Evolutionary conservation across 2,329 filamentous ascomycete species (phyloP).

Genomic region (Aphanoascus verrucosus): DNA sequence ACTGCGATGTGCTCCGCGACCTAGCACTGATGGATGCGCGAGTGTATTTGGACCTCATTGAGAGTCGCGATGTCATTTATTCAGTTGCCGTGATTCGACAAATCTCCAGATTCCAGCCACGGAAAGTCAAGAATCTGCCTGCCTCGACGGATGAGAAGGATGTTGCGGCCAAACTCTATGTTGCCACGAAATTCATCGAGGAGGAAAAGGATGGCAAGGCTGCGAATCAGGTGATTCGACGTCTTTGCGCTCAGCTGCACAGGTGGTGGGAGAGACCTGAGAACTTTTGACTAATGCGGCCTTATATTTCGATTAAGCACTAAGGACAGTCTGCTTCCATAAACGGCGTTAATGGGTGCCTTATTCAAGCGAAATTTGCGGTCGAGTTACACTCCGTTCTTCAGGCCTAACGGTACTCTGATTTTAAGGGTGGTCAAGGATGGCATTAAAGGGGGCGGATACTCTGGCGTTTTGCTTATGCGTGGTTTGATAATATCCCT

Average conservation of each 20-base stretch:
- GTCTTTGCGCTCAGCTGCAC: conserved; percentile 57
- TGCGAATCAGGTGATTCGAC: conserved; percentile 62
- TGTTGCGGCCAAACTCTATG: conserved; percentile 54
- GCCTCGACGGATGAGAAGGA: conserved; percentile 55
- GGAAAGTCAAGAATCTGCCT: conserved; percentile 46
- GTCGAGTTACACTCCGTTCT: not conserved
- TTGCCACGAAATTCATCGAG: conserved; percentile 59
- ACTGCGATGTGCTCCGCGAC: conserved; percentile 49
- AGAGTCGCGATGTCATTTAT: conserved; percentile 85
- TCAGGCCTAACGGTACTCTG: not conserved
- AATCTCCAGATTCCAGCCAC: conserved; percentile 46
- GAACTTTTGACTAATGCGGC: conserved; percentile 9
- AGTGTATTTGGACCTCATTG: conserved; percentile 62
- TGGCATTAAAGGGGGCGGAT: not conserved
- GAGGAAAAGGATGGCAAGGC: conserved; percentile 56
- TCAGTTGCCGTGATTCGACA: conserved; percentile 73
- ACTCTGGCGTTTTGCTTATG: not conserved
- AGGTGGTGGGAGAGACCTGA: conserved; percentile 39
- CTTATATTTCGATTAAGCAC: not conserved
- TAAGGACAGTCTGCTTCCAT: no score
- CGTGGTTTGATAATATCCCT: not conserved
- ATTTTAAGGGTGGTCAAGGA: not conserved
- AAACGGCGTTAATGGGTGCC: no score
- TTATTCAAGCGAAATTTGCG: not conserved
- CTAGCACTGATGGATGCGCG: conserved; percentile 56